These are phyloP conservation scores for Omphalotus guepiniiformis DNA, from an alignment of 768 basidiomycete species.

Conservation along the genomic window DNA sequence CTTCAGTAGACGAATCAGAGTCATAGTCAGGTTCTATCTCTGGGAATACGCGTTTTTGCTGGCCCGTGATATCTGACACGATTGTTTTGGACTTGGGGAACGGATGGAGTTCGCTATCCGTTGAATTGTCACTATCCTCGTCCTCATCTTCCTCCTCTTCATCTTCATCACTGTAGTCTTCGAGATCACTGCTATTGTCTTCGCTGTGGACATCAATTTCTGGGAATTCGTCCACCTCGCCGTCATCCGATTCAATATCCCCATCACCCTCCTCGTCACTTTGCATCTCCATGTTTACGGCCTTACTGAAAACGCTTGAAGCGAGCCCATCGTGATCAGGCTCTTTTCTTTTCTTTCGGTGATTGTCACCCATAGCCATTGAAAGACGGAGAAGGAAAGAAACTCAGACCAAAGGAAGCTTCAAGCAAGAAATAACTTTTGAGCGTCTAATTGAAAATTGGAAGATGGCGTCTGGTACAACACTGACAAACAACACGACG, in stretches of 20 bases:
- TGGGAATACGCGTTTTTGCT: constrained; percentile 77
- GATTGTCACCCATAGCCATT: constrained; percentile 1
- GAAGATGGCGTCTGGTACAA: neutral
- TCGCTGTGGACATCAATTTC: constrained; percentile 58
- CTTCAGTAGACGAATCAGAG: constrained; percentile 89
- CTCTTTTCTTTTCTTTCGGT: constrained; percentile 58
- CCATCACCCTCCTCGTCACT: constrained; percentile 65
- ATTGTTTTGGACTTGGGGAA: constrained; percentile 66
- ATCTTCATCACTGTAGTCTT: constrained; percentile 29
- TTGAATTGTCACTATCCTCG: constrained; percentile 30
- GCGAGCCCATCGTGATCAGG: constrained; percentile 33
- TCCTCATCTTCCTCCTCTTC: constrained; percentile 37
- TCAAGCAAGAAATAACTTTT: neutral
- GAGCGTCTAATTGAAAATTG: neutral
- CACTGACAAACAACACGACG: neutral
- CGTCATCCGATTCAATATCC: constrained; percentile 48
- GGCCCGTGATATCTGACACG: constrained; percentile 79
- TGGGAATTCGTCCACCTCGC: constrained; percentile 70
- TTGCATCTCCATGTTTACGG: constrained; percentile 60
- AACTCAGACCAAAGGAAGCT: neutral
- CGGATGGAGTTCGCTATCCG: constrained; percentile 45
- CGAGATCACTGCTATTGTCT: constrained; percentile 37
- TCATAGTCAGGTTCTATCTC: constrained; percentile 90
- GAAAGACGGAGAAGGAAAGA: neutral
- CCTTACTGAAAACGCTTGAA: constrained; percentile 29